These are phyloP conservation scores for Azolla pinnata DNA, from an alignment of 75 land plant genomes.

Conservation along the genomic window DNA sequence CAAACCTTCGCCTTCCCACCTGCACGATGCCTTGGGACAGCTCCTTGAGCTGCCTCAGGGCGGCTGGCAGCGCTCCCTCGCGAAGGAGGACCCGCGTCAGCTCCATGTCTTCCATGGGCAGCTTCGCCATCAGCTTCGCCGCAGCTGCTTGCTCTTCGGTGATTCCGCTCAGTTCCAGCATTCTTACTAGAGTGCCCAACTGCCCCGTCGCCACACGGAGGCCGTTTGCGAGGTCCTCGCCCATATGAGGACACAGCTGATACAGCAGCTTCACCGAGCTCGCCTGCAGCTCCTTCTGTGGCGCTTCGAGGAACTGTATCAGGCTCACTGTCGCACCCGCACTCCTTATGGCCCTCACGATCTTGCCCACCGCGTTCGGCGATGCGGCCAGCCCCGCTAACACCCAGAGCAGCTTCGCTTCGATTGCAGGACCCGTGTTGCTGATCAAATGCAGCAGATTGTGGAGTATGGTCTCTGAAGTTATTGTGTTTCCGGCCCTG, in stretches of 20 bases:
- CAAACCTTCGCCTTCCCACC: slow-evolving; percentile 41
- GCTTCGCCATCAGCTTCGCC: slow-evolving; percentile 62
- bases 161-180: slow-evolving; percentile 47
- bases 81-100: slow-evolving; percentile 68
- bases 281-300: slow-evolving; percentile 67
- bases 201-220: slow-evolving; percentile 72
- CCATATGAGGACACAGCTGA: slow-evolving; percentile 76
- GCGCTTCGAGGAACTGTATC: slow-evolving; percentile 89
- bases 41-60: slow-evolving; percentile 33
- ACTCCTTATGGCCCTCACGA: slow-evolving; percentile 78
- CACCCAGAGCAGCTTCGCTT: slow-evolving; percentile 82
- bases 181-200: slow-evolving; percentile 58
- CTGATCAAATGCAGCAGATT: slow-evolving; percentile 84
- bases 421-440: slow-evolving; percentile 94
- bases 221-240: slow-evolving; percentile 79
- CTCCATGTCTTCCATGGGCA: slow-evolving; percentile 59
- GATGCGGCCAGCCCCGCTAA: slow-evolving; percentile 79
- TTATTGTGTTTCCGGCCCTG: slow-evolving; percentile 59
- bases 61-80: slow-evolving; percentile 52
- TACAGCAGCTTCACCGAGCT: slow-evolving; percentile 66
- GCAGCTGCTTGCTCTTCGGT: slow-evolving; percentile 87
- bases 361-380: slow-evolving; percentile 40
- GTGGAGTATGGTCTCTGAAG: slow-evolving; percentile 73
- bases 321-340: slow-evolving; percentile 87
- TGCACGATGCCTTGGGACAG: slow-evolving; percentile 48